These are phyloP conservation scores for Colletotrichum nymphaeae DNA, from an alignment of 2,329 filamentous ascomycete genomes.

Conservation along the genomic window DNA sequence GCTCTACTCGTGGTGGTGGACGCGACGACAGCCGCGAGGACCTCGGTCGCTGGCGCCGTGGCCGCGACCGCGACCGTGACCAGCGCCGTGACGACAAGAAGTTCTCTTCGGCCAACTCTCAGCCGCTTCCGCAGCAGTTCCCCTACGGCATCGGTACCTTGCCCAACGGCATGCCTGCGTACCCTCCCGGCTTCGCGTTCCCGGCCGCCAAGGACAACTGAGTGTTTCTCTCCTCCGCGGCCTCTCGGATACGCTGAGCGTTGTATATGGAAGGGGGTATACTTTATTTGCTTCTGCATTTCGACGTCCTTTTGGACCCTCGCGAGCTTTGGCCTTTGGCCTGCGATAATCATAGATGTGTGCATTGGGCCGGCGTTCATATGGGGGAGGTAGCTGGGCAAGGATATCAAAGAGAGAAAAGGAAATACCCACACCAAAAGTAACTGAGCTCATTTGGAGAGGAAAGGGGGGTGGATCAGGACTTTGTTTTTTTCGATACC, in stretches of 20 bases:
- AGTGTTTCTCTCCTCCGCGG: neutral
- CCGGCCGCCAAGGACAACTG: conserved; percentile 45
- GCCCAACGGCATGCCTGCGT: conserved; percentile 56
- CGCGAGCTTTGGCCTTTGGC: conserved; percentile 4
- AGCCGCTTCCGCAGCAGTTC: conserved; percentile 44
- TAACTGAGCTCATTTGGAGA: conserved; percentile 6
- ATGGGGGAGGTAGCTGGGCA: neutral
- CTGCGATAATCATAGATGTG: conserved; percentile 9
- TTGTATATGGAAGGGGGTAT: conserved; percentile 14
- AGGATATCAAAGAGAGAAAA: neutral
- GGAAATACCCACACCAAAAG: conserved; percentile 26
- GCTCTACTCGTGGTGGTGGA: conserved; percentile 64
- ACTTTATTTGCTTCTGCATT: conserved; percentile 11
- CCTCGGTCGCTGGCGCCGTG: conserved; percentile 45
- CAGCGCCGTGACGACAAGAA: conserved; percentile 42
- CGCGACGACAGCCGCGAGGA: conserved; percentile 48
- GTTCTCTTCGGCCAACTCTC: conserved; percentile 36
- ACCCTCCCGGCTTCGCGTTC: conserved; percentile 52
- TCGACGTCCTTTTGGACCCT: conserved; percentile 18
- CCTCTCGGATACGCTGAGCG: neutral
- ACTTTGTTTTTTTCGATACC: neutral
- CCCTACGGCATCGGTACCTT: conserved; percentile 54
- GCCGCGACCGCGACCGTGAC: conserved; percentile 40
- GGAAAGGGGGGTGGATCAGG: neutral
- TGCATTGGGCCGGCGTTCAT: conserved; percentile 30